Conservation (phyloP, 2,329 filamentous ascomycete genomes). For the Ceratocystis harringtonii region DNA sequence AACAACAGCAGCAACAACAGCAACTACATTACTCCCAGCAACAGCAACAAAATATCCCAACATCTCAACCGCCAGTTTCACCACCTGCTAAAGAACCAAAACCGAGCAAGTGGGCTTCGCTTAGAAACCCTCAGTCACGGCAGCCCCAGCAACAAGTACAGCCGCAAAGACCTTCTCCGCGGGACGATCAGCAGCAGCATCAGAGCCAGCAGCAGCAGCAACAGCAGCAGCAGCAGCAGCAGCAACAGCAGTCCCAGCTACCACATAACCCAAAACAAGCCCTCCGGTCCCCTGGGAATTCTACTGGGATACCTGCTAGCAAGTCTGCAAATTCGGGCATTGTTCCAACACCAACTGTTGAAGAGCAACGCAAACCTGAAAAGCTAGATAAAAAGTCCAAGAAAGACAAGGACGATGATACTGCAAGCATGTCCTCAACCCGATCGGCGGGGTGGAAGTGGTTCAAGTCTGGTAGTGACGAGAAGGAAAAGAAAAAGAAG, state of each 20-base stretch:
- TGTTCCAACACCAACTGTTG: conserved; percentile 51
- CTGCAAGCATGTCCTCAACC: conserved; percentile 41
- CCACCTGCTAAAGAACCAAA: conserved; percentile 12
- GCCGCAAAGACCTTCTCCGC: conserved; percentile 5
- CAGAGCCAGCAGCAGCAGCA: conserved; percentile 22
- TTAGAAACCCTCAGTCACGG: conserved; percentile 3
- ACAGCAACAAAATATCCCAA: not conserved
- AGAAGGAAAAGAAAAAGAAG: conserved; percentile 54
- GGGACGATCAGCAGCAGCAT: conserved; percentile 7
- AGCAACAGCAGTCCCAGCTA: not conserved
- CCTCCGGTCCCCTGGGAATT: conserved; percentile 25
- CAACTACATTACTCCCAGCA: not conserved
- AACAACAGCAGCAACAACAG: not conserved
- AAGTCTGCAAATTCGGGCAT: conserved; percentile 34
- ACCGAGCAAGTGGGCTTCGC: conserved; percentile 4
- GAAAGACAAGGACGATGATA: conserved; percentile 52
- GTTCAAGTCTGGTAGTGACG: conserved; percentile 60
- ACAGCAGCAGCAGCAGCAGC: not conserved
- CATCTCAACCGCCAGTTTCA: conserved; percentile 9
- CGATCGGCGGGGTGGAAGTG: conserved; percentile 72
- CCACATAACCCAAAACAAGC: not conserved
- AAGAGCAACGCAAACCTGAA: conserved; percentile 52
- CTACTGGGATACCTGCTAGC: conserved; percentile 36
- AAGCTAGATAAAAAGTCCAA: conserved; percentile 57
- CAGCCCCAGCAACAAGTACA: conserved; percentile 16